phyloP scores from a whole-genome alignment of 495 filamentous ascomycete species.

The Trichodelitschia bisporula region DNA sequence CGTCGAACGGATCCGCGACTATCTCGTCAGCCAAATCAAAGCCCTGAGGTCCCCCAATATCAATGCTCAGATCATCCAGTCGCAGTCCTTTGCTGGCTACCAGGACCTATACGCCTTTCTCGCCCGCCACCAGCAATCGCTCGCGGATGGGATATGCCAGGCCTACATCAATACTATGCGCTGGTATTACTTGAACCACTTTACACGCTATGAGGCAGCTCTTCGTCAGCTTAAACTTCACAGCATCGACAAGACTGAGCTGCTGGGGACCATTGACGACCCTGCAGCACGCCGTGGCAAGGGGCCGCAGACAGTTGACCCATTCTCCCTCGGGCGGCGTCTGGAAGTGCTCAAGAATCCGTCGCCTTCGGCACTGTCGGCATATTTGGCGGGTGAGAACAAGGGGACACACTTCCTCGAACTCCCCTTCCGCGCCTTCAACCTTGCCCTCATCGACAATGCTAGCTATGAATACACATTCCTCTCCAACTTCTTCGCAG shows the following conservation, averaged over 20 bases:
- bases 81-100: slow-evolving; percentile 64
- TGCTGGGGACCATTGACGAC: slow-evolving; percentile 6
- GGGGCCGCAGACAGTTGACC: slow-evolving; percentile 46
- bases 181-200: slow-evolving; percentile 90
- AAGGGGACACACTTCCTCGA: slow-evolving; percentile 68
- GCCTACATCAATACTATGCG: slow-evolving; percentile 97
- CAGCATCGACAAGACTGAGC: slow-evolving; percentile 54
- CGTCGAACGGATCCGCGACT: slow-evolving; percentile 82
- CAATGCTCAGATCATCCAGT: slow-evolving; percentile 89
- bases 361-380: slow-evolving; percentile 46
- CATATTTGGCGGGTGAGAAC: slow-evolving; percentile 74
- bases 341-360: slow-evolving; percentile 50
- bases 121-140: slow-evolving; percentile 43
- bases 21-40: slow-evolving; percentile 81
- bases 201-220: slow-evolving; percentile 62
- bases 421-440: slow-evolving; percentile 76
- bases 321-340: slow-evolving; percentile 67
- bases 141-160: slow-evolving; percentile 71
- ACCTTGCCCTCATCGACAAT: slow-evolving; percentile 82
- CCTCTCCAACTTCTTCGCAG: slow-evolving; percentile 66
- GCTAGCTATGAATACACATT: slow-evolving; percentile 89
- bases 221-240: slow-evolving; percentile 70
- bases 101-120: slow-evolving; percentile 75
- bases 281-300: too few relatives aligned
- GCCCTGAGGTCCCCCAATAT: slow-evolving; percentile 79